These are phyloP conservation scores for Dunaliella primolecta DNA, from an alignment of 139 green algal species.

Conservation along the genomic window DNA sequence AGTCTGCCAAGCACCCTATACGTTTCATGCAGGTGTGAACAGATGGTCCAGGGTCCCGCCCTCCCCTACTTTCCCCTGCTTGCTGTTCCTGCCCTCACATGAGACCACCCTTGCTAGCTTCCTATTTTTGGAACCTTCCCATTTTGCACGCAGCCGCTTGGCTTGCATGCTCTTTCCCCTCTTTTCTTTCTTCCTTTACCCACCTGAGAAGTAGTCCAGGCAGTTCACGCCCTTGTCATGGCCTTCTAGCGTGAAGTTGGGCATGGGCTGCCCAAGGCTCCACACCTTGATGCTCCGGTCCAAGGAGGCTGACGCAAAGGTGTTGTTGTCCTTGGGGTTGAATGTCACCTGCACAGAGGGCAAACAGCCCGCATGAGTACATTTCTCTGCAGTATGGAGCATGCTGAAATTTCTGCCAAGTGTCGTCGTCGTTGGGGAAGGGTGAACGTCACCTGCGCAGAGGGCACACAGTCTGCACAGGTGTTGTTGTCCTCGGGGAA, in stretches of 20 bases:
- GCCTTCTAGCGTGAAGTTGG: constrained; percentile 98
- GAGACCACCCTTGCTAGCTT: no score
- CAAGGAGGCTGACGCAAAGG: constrained; percentile 94
- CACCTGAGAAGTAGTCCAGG: constrained; percentile 95
- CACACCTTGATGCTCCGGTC: constrained; percentile 99
- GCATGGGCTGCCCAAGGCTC: constrained; percentile 83
- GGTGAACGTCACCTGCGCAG: constrained; percentile 88
- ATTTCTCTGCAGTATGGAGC: no score
- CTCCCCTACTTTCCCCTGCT: no score
- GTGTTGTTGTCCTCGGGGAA: constrained; percentile 99
- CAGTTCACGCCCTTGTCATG: constrained; percentile 98
- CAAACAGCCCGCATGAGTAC: no score
- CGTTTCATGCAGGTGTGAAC: no score
- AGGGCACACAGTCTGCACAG: constrained; percentile 89
- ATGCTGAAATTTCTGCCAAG: no score
- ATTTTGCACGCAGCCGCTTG: no score
- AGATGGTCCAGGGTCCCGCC: no score
- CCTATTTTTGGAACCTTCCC: no score
- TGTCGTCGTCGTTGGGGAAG: constrained; percentile 99
- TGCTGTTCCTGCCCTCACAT: no score
- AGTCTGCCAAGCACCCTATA: no score
- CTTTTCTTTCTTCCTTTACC: background rate
- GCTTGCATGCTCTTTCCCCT: no score
- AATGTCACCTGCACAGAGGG: constrained; percentile 74
- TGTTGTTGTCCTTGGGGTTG: constrained; percentile 99